Evolutionary conservation across 768 basidiomycete species (phyloP).

Genomic region (Leccinum subgranulosum): DNA sequence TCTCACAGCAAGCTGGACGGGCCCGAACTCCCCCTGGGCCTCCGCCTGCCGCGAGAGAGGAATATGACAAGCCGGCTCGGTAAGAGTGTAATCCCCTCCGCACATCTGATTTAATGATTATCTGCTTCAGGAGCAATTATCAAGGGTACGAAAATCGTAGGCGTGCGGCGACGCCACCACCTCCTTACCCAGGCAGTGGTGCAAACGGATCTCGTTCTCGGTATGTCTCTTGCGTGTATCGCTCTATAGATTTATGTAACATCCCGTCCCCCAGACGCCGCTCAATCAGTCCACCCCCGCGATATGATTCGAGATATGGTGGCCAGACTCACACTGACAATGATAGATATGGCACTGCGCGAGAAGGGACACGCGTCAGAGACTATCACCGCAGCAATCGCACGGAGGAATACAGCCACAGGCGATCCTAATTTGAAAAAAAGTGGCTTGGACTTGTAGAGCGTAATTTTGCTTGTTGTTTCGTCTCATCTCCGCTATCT

Average conservation of each 20-base stretch:
- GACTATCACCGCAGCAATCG: slow-evolving; percentile 39
- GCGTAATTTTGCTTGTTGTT: slow-evolving; percentile 3
- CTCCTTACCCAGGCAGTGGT: slow-evolving; percentile 47
- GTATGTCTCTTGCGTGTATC: slow-evolving; percentile 23
- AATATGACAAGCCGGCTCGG: slow-evolving; percentile 62
- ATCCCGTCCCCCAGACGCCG: slow-evolving; percentile 48
- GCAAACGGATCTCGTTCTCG: slow-evolving; percentile 40
- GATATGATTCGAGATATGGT: slow-evolving; percentile 50
- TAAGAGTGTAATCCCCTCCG: slow-evolving; percentile 28
- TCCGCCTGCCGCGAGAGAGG: slow-evolving; percentile 54
- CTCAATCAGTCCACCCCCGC: slow-evolving; percentile 63
- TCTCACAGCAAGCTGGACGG: slow-evolving; percentile 48
- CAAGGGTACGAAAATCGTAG: slow-evolving; percentile 40
- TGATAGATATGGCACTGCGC: slow-evolving; percentile 48
- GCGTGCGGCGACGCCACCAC: slow-evolving; percentile 49
- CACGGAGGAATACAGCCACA: slow-evolving; percentile 31
- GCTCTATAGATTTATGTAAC: background rate
- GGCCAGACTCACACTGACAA: slow-evolving; percentile 39
- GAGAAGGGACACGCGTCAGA: slow-evolving; percentile 32
- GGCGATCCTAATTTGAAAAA: slow-evolving; percentile 22
- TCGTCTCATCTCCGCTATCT: background rate
- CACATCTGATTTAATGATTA: background rate
- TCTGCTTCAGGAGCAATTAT: slow-evolving; percentile 10
- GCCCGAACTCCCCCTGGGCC: slow-evolving; percentile 55
- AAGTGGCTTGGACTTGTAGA: slow-evolving; percentile 7